Evolutionary conservation across 257 asterid genomes (phyloP), one percentile per base, ranked within the genome.

Genomic region (Jaltomata sinuosa): DNA sequence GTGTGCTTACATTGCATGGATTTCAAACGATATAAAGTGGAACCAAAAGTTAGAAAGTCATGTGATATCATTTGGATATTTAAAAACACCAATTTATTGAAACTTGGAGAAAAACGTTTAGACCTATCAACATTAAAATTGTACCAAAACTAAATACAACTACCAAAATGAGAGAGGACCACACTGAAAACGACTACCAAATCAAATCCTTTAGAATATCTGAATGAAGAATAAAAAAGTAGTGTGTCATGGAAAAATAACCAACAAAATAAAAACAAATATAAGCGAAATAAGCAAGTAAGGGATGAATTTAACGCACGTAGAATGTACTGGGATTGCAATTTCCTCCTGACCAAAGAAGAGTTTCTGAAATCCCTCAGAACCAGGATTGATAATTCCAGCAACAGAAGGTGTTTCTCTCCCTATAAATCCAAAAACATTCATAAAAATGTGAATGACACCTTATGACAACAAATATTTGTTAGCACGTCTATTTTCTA

Each of bases 381-480:
- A 91, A 90, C 98, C 99, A 80, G 99, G 99, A 89, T 94, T 95
- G 87, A 97, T 91, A 83, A 97, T 97, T 88, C 99, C 99, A 81
- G 99, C 98, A 87, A 97, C 98, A 52, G 99, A 97, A 88, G 98
- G 99, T 32, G 97, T 97, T 91, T 97, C 99, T 87, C 99, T 94
- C 83, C 98, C 98, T 97, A 88, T 79, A 92, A 40, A 67, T 31
- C 31, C 5, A 18, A 4, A 67, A 53, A 85, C 50, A 57, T 38
- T 62, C 85, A 87, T 81, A 83, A 78, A 68, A 34, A 49, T 49
- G 82, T 29, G 45, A 77, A 77, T 49, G 82, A 49, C 0, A 49
- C 62, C 64, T 77, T 77, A 49, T 27, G 54, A 49, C 45, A 9
- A 49, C 62, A 77, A 49, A 4, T 77, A 16, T n/a, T 18, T 49